phyloP scores from a whole-genome alignment of 768 basidiomycete genomes.

The Calvatia gigantea region DNA sequence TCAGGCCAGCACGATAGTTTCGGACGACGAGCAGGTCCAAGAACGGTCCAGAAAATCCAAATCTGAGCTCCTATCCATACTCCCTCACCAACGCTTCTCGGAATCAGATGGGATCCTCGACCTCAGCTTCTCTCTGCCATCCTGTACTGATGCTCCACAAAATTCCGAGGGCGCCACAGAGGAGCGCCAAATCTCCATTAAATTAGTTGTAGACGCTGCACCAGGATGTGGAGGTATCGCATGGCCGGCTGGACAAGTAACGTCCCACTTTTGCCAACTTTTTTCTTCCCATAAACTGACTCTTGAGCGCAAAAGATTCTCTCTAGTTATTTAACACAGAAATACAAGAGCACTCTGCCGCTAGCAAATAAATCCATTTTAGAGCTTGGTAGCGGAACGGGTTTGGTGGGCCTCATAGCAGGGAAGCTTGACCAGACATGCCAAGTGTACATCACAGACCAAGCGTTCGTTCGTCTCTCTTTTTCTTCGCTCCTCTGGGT shows the following conservation, averaged over 20 bases:
- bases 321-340: constrained; percentile 64
- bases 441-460: constrained; percentile 84
- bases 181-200: constrained; percentile 27
- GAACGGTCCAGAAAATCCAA: constrained; percentile 21
- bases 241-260: constrained; percentile 90
- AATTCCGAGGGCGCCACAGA: not conserved
- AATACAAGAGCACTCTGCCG: constrained; percentile 36
- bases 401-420: constrained; percentile 85
- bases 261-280: constrained; percentile 16
- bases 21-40: constrained; percentile 13
- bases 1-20: not conserved
- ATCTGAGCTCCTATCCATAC: constrained; percentile 31
- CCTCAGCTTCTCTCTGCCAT: constrained; percentile 34
- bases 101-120: constrained; percentile 40
- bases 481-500: constrained; percentile 8
- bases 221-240: constrained; percentile 91
- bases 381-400: constrained; percentile 90
- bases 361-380: constrained; percentile 58
- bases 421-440: constrained; percentile 55
- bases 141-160: not conserved
- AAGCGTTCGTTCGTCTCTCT: constrained; percentile 59
- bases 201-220: constrained; percentile 68
- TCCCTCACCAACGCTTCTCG: constrained; percentile 55
- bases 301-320: constrained; percentile 58
- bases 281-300: constrained; percentile 11